Evolutionary conservation across 352 stramenopile genomes (phyloP), one percentile per base, ranked within the genome.

Genomic region (Blastocystis sp.): DNA sequence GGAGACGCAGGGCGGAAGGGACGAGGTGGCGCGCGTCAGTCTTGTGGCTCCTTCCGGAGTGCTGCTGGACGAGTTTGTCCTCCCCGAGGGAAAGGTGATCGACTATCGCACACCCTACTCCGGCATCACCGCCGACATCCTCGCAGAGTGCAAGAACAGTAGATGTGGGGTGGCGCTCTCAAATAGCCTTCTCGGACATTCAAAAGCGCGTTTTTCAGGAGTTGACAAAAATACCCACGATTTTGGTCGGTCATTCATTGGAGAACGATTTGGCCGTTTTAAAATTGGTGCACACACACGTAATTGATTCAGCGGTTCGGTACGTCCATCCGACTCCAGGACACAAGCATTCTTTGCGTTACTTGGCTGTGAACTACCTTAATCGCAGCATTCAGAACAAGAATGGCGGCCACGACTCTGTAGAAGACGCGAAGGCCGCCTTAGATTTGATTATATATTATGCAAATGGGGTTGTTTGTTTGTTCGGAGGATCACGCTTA

Each of bases 261-360:
- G 73, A 85, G 26, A 85, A 85, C 26, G 73, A 85, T 47, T 37
- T 85, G 18, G 39, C 47, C 5, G 73, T 85, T 39, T n/a, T 85
- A 50, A 85, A 85, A 34, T 24, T 85, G 16, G 73, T 85, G 0
- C 73, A 56, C 8, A 53, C 8, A 8, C 47, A 53, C 7, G 53
- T 85, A 18, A 85, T 85, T 43, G 73, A 85, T 43, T 69, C 73
- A n/a, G 43, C 73, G 2, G 73, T 85, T 39, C 73, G 73, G 34
- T 85, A 54, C 56, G 24, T 24, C 26, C 73, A 85, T 68, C 73
- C 73, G 4, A 66, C 47, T 50, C 30, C 73, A 5, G 73, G 47
- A 20, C 47, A 55, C 73, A 85, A 85, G 41, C 47, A 85, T 30
- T 30, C 73, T 2, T 53, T 85, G 20, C 73, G 73, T 16, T 85